Evolutionary conservation across 2,329 filamentous ascomycete genomes (phyloP), one percentile per base, ranked within the genome.

Genomic region (Sclerotiophoma versabilis): DNA sequence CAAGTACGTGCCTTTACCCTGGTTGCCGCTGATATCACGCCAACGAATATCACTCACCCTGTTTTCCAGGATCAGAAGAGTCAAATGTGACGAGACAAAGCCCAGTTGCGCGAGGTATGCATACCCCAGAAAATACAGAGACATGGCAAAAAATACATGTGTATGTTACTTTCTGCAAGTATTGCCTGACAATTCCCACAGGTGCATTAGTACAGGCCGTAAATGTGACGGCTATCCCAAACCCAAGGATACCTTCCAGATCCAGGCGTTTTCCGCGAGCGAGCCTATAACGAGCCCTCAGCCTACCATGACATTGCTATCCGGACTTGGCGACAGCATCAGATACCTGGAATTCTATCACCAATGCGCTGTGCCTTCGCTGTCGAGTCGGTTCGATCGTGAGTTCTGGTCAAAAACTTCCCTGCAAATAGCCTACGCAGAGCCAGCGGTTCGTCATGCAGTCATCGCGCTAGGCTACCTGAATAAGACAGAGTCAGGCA

Each of bases 361-460:
- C 14, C 63, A 63, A 27, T 73, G 74, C 17, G 79, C 75, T 4
- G 64, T 63, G 0, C 58, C 63, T 3, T 79, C 58, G 38, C 65
- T 80, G 3, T 68, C 76, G 0, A 76, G 53, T 37, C 56, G 49
- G 5, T 74, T 68, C 29, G 62, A 68, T 39, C 47, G 71, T 1
- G 67, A 70, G 1, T 80, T 80, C 55, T 80, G 79, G 79, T 73
- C 74, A 10, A 70, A 60, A 3, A 65, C 77, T 14, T 65, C 77
- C 7, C 64, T 79, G 10, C 77, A 79, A 49, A 76, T 78, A 34
- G 76, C 76, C 20, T 64, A 66, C 5, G 66, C 70, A 3, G 79
- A 80, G 45, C 72, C 77, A 0, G 72, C 77, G 4, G 68, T 80
- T 5, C 68, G 75, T 8, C 77, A 80, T 58, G 77, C 79, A 3